Percentiles rank a stretch among this genome's conserved stretches.
Conservation (phyloP, 192 early-diverging fungal genomes). For the Backusella tuberculispora region DNA sequence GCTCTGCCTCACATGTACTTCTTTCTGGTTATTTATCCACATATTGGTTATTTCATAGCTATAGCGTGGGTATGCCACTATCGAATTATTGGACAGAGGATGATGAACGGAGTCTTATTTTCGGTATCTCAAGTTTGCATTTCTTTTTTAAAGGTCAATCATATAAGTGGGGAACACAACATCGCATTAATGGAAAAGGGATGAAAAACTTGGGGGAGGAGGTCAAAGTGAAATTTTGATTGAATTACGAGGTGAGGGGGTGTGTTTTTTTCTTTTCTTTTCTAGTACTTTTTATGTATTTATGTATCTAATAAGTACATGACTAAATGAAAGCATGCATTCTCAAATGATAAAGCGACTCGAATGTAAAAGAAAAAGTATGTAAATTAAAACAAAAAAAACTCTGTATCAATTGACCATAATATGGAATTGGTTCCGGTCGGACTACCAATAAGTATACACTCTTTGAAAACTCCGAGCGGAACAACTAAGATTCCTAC, state of each 20-base stretch:
- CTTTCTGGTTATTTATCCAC: not conserved
- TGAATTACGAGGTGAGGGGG: no score
- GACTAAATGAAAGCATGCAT: not conserved
- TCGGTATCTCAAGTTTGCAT: constrained; percentile 14
- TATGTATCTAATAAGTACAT: not conserved
- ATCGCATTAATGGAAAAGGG: constrained; percentile 13
- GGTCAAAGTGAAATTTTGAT: not conserved
- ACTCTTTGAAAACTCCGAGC: constrained; percentile 18
- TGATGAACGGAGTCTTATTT: constrained; percentile 11
- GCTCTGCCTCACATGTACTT: not conserved
- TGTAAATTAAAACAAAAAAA: not conserved
- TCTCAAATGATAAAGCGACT: not conserved
- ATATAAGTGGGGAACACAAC: constrained; percentile 14
- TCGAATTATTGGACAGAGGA: not conserved
- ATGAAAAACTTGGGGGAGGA: not conserved
- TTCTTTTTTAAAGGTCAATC: constrained; percentile 12
- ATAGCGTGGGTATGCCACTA: not conserved
- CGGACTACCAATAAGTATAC: constrained; percentile 11
- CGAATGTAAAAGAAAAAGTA: constrained; percentile 7
- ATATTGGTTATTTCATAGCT: not conserved
- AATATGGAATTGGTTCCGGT: constrained; percentile 29
- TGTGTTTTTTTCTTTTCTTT: not conserved
- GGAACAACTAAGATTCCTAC: constrained; percentile 2
- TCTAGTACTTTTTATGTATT: not conserved
- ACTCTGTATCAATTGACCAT: constrained; percentile 2